Evolutionary conservation across 768 basidiomycete species (phyloP).

Genomic region (Clathrus columnatus): DNA sequence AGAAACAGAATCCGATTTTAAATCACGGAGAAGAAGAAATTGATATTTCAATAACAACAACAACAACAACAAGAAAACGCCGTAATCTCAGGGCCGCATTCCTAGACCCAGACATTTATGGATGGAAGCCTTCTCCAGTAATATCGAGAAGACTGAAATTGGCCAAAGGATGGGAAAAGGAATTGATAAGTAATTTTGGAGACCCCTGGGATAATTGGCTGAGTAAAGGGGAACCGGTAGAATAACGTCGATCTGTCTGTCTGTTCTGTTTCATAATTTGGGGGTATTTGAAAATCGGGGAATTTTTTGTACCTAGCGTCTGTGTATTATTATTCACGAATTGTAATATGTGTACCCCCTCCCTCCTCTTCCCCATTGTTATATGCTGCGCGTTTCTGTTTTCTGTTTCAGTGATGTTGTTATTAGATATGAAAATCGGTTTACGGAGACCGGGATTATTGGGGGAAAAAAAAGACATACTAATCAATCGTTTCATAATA

Average conservation of each 20-base stretch:
- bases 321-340: too few relatives aligned
- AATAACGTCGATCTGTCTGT: neutral
- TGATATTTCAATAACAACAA: too few relatives aligned
- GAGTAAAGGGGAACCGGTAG: neutral
- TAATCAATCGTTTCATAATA: neutral
- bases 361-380: too few relatives aligned
- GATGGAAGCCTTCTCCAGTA: neutral
- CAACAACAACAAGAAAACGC: neutral
- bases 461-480: neutral
- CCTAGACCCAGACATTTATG: constrained; percentile 3
- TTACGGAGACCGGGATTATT: too few relatives aligned
- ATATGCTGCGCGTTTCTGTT: too few relatives aligned
- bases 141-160: neutral
- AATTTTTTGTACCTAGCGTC: too few relatives aligned
- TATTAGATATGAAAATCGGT: too few relatives aligned
- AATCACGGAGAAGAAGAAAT: constrained; percentile 2
- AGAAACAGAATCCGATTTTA: neutral
- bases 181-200: constrained; percentile 3
- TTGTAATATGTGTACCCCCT: too few relatives aligned
- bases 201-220: constrained; percentile 7
- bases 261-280: neutral
- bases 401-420: too few relatives aligned
- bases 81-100: constrained; percentile 8
- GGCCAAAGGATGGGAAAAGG: constrained; percentile 3
- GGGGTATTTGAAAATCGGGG: too few relatives aligned